Conservation (phyloP, 2,329 filamentous ascomycete species). For the Colletotrichum falcatum region DNA sequence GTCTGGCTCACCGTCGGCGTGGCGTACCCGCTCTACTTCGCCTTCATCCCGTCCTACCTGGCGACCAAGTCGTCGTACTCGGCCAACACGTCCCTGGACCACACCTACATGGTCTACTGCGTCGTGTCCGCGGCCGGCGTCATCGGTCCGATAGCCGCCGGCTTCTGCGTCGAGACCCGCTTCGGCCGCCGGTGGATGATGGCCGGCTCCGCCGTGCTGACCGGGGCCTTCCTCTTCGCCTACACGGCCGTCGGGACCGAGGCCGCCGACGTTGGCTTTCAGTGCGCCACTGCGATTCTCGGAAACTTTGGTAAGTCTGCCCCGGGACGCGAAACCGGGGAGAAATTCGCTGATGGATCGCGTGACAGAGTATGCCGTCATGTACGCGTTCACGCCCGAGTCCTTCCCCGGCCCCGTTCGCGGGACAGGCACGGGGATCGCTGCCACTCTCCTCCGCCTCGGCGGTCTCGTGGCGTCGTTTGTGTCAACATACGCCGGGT, state of each 20-base stretch:
- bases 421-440: constrained; percentile 64
- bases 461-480: constrained; percentile 56
- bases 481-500: constrained; percentile 57
- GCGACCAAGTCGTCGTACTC: constrained; percentile 50
- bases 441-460: constrained; percentile 53
- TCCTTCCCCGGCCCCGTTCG: constrained; percentile 67
- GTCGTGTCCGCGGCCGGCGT: constrained; percentile 55
- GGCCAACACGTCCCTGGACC: constrained; percentile 44
- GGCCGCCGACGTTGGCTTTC: constrained; percentile 53
- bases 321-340: no score
- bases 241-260: constrained; percentile 56
- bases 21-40: constrained; percentile 60
- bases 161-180: constrained; percentile 55
- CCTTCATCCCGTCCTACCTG: constrained; percentile 60
- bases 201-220: constrained; percentile 56
- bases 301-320: constrained; percentile 53
- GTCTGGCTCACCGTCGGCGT: constrained; percentile 61
- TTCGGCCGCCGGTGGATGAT: constrained; percentile 59
- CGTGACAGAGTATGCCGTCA: constrained; percentile 45
- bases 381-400: constrained; percentile 65
- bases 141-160: constrained; percentile 55
- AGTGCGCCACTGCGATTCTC: constrained; percentile 59
- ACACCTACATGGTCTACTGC: constrained; percentile 52
- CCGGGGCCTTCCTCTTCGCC: constrained; percentile 59
- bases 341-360: constrained; percentile 24